These are phyloP conservation scores for Massariosphaeria phaeospora DNA, from an alignment of 495 filamentous ascomycete genomes.

Conservation along the genomic window DNA sequence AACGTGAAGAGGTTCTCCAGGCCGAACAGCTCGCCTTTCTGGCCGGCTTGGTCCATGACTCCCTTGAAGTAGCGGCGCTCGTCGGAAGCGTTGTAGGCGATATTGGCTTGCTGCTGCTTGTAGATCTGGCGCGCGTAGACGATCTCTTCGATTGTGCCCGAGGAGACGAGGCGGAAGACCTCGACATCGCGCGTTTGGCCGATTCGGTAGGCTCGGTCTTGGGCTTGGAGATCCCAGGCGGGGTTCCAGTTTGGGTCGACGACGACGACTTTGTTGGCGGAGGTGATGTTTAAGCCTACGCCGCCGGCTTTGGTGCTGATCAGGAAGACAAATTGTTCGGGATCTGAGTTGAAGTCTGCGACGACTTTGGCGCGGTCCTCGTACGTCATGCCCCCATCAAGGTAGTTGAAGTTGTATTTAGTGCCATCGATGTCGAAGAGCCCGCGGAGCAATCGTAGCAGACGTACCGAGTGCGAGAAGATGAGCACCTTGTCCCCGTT, in stretches of 20 bases:
- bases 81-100: slow-evolving; percentile 86
- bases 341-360: slow-evolving; percentile 87
- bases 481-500: slow-evolving; percentile 91
- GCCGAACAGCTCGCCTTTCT: slow-evolving; percentile 93
- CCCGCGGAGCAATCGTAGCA: slow-evolving; percentile 79
- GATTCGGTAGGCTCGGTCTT: slow-evolving; percentile 95
- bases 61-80: slow-evolving; percentile 96
- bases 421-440: slow-evolving; percentile 77
- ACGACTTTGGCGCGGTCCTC: slow-evolving; percentile 74
- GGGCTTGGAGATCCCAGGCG: slow-evolving; percentile 86
- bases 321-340: slow-evolving; percentile 86
- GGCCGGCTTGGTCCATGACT: slow-evolving; percentile 73
- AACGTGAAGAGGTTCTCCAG: slow-evolving; percentile 82
- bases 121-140: slow-evolving; percentile 97
- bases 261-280: slow-evolving; percentile 96
- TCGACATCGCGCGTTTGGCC: slow-evolving; percentile 91
- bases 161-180: slow-evolving; percentile 89
- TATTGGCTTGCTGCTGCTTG: slow-evolving; percentile 98
- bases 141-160: slow-evolving; percentile 94
- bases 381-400: slow-evolving; percentile 84
- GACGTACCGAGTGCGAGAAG: slow-evolving; percentile 82
- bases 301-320: slow-evolving; percentile 93
- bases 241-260: slow-evolving; percentile 99
- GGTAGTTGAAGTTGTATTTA: slow-evolving; percentile 79
- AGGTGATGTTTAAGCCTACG: slow-evolving; percentile 89